Percentiles rank a stretch among this genome's conserved stretches.
These are phyloP conservation scores for Pezicula neosporulosa DNA, from an alignment of 2,329 filamentous ascomycete genomes.

Conservation along the genomic window DNA sequence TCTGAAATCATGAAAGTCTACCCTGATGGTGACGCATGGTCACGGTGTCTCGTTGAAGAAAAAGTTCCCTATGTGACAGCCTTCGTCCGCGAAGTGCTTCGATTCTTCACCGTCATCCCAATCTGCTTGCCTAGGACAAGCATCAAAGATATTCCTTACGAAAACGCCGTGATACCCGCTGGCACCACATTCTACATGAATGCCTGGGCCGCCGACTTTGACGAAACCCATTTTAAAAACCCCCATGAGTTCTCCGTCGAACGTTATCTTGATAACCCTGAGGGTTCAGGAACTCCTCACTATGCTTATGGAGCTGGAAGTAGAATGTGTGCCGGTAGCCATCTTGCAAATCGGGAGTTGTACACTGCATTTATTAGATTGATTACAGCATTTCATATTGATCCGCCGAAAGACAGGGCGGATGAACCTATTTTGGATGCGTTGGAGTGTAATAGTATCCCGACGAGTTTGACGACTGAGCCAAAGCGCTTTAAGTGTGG, in stretches of 20 bases:
- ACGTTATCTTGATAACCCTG: constrained; percentile 55
- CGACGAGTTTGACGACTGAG: constrained; percentile 57
- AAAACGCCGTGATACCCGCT: constrained; percentile 64
- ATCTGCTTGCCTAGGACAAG: constrained; percentile 72
- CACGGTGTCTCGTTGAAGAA: constrained; percentile 67
- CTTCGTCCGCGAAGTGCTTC: constrained; percentile 72
- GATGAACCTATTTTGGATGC: constrained; percentile 53
- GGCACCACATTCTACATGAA: constrained; percentile 83
- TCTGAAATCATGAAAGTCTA: constrained; percentile 69
- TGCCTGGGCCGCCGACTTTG: constrained; percentile 72
- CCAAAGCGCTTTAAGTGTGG: constrained; percentile 61
- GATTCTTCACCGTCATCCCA: constrained; percentile 77
- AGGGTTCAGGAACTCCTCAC: constrained; percentile 53
- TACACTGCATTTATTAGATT: constrained; percentile 58
- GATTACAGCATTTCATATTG: constrained; percentile 54
- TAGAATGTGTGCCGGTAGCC: constrained; percentile 60
- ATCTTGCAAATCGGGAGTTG: constrained; percentile 60
- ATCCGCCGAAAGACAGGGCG: constrained; percentile 38
- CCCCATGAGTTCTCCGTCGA: constrained; percentile 65
- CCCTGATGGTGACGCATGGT: constrained; percentile 73
- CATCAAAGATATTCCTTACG: constrained; percentile 69
- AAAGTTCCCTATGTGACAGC: constrained; percentile 76
- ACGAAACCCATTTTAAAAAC: constrained; percentile 62
- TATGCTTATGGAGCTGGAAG: constrained; percentile 61
- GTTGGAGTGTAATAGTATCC: constrained; percentile 52